A percentile compares a stretch with the other conserved stretches of the same genome.
These are phyloP conservation scores for Alternaria burnsii DNA, from an alignment of 2,329 filamentous ascomycete genomes.

Conservation along the genomic window DNA sequence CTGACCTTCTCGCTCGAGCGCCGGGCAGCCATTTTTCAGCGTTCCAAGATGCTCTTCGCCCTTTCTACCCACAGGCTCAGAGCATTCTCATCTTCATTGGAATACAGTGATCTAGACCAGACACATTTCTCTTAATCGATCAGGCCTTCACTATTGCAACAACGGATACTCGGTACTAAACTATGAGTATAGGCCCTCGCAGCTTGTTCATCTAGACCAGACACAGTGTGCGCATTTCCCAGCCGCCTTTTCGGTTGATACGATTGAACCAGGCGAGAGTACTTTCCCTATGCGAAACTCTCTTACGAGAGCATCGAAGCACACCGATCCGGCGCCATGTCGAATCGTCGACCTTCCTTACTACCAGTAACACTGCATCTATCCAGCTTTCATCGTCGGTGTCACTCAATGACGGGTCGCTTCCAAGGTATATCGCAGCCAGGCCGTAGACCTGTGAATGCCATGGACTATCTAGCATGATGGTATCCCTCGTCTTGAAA, in stretches of 20 bases:
- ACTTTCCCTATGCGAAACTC: background rate
- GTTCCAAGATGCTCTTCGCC: background rate
- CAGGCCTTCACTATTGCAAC: too few species aligned
- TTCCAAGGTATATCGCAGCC: background rate
- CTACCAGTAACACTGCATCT: background rate
- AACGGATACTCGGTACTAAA: too few species aligned
- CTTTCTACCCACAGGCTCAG: accelerated
- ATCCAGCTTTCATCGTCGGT: background rate
- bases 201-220: background rate
- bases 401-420: accelerated
- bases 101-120: background rate
- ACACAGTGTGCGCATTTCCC: background rate
- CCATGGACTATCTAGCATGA: background rate
- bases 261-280: background rate
- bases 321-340: background rate
- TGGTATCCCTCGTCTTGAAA: background rate
- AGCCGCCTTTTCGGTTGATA: background rate
- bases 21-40: background rate
- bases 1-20: background rate
- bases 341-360: background rate
- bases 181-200: too few species aligned
- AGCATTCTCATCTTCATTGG: background rate
- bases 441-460: too few species aligned
- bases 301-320: accelerated
- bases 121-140: too few species aligned